Percentiles rank a stretch among this genome's conserved stretches.
These are phyloP conservation scores for Echeveria elegans DNA, from an alignment of 164 flowering plant genomes.

Conservation along the genomic window DNA sequence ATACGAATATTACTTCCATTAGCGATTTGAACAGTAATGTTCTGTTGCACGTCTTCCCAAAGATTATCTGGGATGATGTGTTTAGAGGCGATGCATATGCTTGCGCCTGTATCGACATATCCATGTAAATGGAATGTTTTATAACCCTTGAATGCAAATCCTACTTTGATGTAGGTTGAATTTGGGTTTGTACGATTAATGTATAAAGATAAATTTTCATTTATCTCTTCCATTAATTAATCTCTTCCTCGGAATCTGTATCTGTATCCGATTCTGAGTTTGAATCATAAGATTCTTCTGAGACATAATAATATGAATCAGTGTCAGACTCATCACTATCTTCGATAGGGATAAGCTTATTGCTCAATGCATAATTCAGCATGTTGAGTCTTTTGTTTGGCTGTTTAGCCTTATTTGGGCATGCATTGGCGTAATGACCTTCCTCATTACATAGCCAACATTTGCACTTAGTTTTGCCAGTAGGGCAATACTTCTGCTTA, in stretches of 20 bases:
- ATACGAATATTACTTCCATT: not conserved
- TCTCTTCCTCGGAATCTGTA: not conserved
- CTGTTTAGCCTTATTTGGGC: not conserved
- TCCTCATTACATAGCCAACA: slow-evolving; percentile 4
- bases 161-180: not conserved
- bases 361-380: not conserved
- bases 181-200: slow-evolving; percentile 5
- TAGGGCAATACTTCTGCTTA: not conserved
- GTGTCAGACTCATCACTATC: not conserved
- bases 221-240: no score
- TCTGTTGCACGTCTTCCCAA: not conserved
- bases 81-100: not conserved
- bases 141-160: not conserved
- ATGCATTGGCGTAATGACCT: slow-evolving; percentile 4
- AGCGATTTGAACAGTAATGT: not conserved
- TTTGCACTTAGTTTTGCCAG: not conserved
- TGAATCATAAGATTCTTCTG: no score
- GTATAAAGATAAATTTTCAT: no score
- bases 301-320: not conserved
- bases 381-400: not conserved
- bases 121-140: not conserved
- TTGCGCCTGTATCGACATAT: not conserved
- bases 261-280: no score
- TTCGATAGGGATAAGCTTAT: not conserved
- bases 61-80: no score